phyloP scores from a whole-genome alignment of 2,329 filamentous ascomycete species.

The Leptoxyphium fumago region DNA sequence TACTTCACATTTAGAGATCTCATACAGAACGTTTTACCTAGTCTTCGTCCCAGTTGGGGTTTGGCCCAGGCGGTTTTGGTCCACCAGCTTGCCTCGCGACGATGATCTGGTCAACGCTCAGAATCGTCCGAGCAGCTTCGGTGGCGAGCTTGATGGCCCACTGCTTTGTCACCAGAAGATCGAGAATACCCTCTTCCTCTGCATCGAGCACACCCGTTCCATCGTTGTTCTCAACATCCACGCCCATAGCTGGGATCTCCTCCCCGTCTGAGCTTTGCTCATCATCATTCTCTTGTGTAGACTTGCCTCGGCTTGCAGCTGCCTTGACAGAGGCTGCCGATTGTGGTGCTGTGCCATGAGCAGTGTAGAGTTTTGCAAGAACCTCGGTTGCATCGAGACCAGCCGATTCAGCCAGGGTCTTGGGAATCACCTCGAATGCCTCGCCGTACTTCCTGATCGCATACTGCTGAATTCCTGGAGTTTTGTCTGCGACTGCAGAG shows the following conservation, averaged over 20 bases:
- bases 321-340: neutral
- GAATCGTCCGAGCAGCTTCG: slow-evolving; percentile 80
- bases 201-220: slow-evolving; percentile 72
- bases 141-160: slow-evolving; percentile 97
- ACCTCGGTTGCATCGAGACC: slow-evolving; percentile 96
- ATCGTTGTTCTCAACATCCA: slow-evolving; percentile 84
- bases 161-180: slow-evolving; percentile 79
- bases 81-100: slow-evolving; percentile 94
- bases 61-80: slow-evolving; percentile 89
- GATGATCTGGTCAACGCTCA: slow-evolving; percentile 98
- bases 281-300: slow-evolving; percentile 16
- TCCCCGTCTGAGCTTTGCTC: slow-evolving; percentile 39
- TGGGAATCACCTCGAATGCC: slow-evolving; percentile 91
- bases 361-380: slow-evolving; percentile 78
- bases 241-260: slow-evolving; percentile 77
- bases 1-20: too few relatives aligned
- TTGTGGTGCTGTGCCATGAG: slow-evolving; percentile 39
- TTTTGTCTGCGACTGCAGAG: slow-evolving; percentile 80
- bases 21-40: neutral
- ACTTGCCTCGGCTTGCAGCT: slow-evolving; percentile 1
- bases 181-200: slow-evolving; percentile 75
- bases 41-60: slow-evolving; percentile 63
- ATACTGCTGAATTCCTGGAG: slow-evolving; percentile 83
- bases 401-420: slow-evolving; percentile 85
- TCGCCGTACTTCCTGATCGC: slow-evolving; percentile 96